Conservation (phyloP, 2,329 filamentous ascomycete genomes). For the Fusarium pseudonygamai region DNA sequence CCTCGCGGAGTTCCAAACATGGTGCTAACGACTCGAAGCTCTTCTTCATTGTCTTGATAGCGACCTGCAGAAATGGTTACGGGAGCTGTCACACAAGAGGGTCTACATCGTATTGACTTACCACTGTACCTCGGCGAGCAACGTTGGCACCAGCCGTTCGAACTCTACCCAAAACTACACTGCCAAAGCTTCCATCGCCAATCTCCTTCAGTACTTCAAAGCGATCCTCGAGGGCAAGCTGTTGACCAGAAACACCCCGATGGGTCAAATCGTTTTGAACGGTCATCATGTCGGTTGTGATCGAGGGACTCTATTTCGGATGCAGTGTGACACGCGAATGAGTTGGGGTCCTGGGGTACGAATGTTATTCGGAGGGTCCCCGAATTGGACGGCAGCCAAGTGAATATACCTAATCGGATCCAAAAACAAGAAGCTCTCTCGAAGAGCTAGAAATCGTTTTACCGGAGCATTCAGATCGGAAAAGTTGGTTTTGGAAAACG, state of each 20-base stretch:
- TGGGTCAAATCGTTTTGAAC: slow-evolving; percentile 78
- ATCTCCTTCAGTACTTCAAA: slow-evolving; percentile 99
- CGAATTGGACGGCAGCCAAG: slow-evolving; percentile 26
- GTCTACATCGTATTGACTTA: slow-evolving; percentile 60
- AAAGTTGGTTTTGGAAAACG: slow-evolving; percentile 16
- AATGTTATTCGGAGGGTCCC: slow-evolving; percentile 32
- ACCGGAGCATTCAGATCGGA: slow-evolving; percentile 50
- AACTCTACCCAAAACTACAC: slow-evolving; percentile 90
- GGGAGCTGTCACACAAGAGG: slow-evolving; percentile 19
- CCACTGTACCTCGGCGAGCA: slow-evolving; percentile 89
- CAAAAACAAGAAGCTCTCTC: slow-evolving; percentile 46
- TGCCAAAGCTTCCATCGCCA: slow-evolving; percentile 98
- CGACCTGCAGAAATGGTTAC: slow-evolving; percentile 69
- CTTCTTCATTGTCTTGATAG: slow-evolving; percentile 99
- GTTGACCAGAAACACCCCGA: slow-evolving; percentile 68
- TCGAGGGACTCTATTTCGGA: slow-evolving; percentile 31
- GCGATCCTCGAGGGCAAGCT: slow-evolving; percentile 83
- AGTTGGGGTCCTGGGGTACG: slow-evolving; percentile 31
- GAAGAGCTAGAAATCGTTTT: slow-evolving; percentile 48
- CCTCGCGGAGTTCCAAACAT: slow-evolving; percentile 93
- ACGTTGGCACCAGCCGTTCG: slow-evolving; percentile 89
- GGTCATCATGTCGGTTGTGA: slow-evolving; percentile 68
- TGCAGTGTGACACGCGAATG: slow-evolving; percentile 27
- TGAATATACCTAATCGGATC: slow-evolving; percentile 42
- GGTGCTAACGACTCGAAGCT: slow-evolving; percentile 91